These are phyloP conservation scores for Eremothecium sinecaudum DNA, from an alignment of 1,139 yeast genomes.

Conservation along the genomic window DNA sequence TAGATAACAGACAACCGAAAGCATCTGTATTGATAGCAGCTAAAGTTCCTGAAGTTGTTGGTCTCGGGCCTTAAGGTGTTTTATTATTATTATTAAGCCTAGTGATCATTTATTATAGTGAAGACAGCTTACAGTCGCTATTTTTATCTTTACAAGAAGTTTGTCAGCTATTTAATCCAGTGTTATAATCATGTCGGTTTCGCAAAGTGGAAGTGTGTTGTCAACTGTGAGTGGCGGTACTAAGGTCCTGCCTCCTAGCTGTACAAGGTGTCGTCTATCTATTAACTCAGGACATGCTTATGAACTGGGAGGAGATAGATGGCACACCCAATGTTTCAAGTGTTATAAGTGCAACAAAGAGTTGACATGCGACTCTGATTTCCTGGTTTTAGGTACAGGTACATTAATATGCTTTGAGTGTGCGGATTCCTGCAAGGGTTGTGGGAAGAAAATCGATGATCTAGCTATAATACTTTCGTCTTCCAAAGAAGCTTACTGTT, in stretches of 20 bases:
- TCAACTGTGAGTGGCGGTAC: constrained; percentile 1
- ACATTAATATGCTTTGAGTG: constrained; percentile 84
- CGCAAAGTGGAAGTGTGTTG: constrained; percentile 3
- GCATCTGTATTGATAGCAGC: too few relatives aligned
- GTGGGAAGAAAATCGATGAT: constrained; percentile 86
- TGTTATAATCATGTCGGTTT: constrained; percentile 1
- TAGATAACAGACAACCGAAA: too few relatives aligned
- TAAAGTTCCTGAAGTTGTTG: too few relatives aligned
- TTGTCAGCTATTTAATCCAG: too few relatives aligned
- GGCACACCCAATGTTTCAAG: constrained; percentile 90
- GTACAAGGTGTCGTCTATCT: constrained; percentile 31
- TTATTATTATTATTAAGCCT: too few relatives aligned
- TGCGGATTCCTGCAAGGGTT: constrained; percentile 79
- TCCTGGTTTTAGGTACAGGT: constrained; percentile 87
- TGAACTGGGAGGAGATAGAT: constrained; percentile 79
- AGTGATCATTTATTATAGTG: too few relatives aligned
- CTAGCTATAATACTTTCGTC: constrained; percentile 74
- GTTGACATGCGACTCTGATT: constrained; percentile 80
- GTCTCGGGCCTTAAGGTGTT: too few relatives aligned
- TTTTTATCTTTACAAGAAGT: too few relatives aligned
- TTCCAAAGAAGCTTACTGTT: constrained; percentile 91
- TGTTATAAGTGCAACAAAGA: constrained; percentile 76
- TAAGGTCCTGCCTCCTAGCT: constrained; percentile 15
- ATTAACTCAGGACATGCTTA: constrained; percentile 73
- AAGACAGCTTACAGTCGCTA: too few relatives aligned